A percentile compares a stretch with the other conserved stretches of the same genome.
These are phyloP conservation scores for Albophoma yamanashiensis DNA, from an alignment of 2,329 filamentous ascomycete species.

Conservation along the genomic window DNA sequence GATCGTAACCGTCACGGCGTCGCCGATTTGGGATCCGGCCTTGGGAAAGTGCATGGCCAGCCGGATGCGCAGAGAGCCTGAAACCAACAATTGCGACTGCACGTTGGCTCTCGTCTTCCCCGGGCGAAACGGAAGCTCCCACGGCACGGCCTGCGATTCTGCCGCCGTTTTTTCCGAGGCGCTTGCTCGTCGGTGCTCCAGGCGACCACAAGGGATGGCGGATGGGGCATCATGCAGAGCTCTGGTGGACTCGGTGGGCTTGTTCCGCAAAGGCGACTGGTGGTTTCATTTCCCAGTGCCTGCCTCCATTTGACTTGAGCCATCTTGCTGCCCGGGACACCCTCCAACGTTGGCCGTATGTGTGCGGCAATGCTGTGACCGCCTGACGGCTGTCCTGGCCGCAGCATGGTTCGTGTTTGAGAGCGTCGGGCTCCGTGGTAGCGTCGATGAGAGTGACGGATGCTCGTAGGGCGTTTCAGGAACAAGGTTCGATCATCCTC, in stretches of 20 bases:
- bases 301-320: background rate
- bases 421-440: background rate
- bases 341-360: background rate
- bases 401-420: background rate
- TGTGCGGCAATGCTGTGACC: background rate
- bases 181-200: background rate
- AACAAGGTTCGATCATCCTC: background rate
- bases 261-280: background rate
- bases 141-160: background rate
- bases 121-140: background rate
- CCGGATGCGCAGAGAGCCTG: background rate
- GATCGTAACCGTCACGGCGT: background rate
- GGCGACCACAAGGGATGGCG: background rate
- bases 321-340: background rate
- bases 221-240: background rate
- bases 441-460: background rate
- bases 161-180: background rate
- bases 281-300: background rate
- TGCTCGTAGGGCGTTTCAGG: background rate
- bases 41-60: background rate
- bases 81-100: background rate
- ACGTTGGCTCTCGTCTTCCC: background rate
- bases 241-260: background rate
- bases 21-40: background rate
- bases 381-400: background rate